A percentile compares a stretch with the other conserved stretches of the same genome.
Evolutionary conservation across 2,329 filamentous ascomycete species (phyloP).

Genomic region (Ophioceras dolichostomum): DNA sequence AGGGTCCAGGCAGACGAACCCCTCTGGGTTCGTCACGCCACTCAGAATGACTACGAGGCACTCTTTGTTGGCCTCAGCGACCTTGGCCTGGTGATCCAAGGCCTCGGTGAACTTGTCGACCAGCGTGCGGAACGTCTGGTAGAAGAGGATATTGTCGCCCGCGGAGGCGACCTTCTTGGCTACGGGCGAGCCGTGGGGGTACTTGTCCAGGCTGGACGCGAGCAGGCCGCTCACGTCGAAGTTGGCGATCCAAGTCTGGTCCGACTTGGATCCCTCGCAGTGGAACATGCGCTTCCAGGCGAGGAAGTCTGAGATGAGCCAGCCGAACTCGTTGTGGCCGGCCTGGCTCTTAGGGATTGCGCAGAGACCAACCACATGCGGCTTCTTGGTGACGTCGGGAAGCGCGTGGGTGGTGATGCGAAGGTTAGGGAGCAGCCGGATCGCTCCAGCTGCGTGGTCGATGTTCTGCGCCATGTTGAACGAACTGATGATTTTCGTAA

Average conservation of each 20-base stretch:
- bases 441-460: too few relatives aligned
- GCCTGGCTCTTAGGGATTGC: not conserved
- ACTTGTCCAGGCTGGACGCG: too few relatives aligned
- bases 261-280: not conserved
- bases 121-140: too few relatives aligned
- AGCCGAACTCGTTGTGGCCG: not conserved
- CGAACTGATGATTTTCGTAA: too few relatives aligned
- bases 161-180: too few relatives aligned
- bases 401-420: not conserved
- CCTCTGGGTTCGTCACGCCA: conserved; percentile 1
- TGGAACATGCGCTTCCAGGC: conserved; percentile 1
- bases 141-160: too few relatives aligned
- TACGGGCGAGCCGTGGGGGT: too few relatives aligned
- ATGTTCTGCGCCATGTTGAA: too few relatives aligned
- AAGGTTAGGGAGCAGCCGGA: not conserved
- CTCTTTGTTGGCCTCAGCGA: not conserved
- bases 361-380: conserved; percentile 1
- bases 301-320: conserved; percentile 1
- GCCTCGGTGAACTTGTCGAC: not conserved
- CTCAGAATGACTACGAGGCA: not conserved
- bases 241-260: conserved; percentile 2
- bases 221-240: too few relatives aligned
- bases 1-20: not conserved
- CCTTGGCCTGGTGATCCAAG: conserved; percentile 1
- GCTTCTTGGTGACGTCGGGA: not conserved